A percentile compares a stretch with the other conserved stretches of the same genome.
These are phyloP conservation scores for Suillus brevipes DNA, from an alignment of 768 basidiomycete species.

Conservation along the genomic window DNA sequence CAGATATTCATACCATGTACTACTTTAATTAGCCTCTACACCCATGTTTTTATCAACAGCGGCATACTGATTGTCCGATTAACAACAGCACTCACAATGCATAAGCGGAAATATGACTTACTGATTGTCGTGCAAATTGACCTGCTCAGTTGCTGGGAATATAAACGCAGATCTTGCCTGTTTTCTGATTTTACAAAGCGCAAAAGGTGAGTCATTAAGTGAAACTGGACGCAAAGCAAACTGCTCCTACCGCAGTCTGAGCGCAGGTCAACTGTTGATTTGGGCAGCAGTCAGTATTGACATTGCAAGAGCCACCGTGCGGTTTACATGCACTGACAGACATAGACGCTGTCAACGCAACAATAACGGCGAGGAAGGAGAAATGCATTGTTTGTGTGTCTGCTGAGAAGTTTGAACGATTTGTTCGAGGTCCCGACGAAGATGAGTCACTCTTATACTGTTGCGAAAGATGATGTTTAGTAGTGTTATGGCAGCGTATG, in stretches of 20 bases:
- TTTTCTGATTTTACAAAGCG: not conserved
- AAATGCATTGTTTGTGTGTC: not conserved
- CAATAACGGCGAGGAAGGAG: not conserved
- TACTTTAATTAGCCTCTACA: not conserved
- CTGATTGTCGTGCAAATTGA: not conserved
- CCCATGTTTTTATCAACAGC: not conserved
- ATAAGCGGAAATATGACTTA: not conserved
- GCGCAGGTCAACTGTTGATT: not conserved
- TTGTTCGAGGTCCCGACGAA: not conserved
- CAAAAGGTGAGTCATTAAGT: not conserved
- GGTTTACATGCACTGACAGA: not conserved
- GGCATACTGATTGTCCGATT: not conserved
- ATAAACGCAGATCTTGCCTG: no score
- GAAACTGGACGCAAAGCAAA: not conserved
- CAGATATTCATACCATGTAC: not conserved
- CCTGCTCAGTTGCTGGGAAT: not conserved
- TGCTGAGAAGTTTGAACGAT: not conserved
- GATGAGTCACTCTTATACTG: not conserved
- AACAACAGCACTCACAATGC: not conserved
- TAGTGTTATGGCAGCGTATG: not conserved
- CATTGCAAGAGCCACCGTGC: rapidly evolving
- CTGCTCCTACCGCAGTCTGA: not conserved
- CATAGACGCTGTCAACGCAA: not conserved
- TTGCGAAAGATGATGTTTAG: not conserved
- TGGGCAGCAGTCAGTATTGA: not conserved